Evolutionary conservation across 73 alveolate genomes (phyloP).

Genomic region (Paramecium sonneborni): DNA sequence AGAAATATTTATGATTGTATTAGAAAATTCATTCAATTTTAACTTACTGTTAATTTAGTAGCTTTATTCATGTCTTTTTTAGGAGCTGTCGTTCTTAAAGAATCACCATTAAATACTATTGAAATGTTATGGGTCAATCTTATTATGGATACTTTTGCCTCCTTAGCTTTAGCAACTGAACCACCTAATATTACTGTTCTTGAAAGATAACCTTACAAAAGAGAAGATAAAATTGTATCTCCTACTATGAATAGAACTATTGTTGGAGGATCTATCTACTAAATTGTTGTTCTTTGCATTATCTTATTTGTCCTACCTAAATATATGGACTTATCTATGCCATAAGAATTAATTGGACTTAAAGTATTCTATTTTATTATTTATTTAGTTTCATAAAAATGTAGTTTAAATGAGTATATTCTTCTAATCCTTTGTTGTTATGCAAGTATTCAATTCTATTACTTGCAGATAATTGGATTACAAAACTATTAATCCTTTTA

Average conservation of each 20-base stretch:
- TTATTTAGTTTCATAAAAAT: background rate
- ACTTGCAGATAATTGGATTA: conserved; percentile 85
- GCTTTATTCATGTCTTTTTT: conserved; percentile 82
- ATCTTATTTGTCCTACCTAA: conserved; percentile 66
- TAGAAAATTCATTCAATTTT: conserved; percentile 82
- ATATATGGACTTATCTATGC: background rate
- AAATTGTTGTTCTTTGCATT: conserved; percentile 60
- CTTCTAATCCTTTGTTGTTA: conserved; percentile 88
- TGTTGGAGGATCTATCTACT: conserved; percentile 74
- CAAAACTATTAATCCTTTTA: conserved; percentile 82
- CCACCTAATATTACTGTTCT: conserved; percentile 86
- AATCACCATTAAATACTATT: conserved; percentile 80
- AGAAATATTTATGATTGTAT: conserved; percentile 84
- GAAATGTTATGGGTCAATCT: conserved; percentile 90
- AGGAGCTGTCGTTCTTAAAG: conserved; percentile 79
- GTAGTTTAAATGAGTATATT: conserved; percentile 72
- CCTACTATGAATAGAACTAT: conserved; percentile 81
- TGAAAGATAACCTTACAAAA: conserved; percentile 78
- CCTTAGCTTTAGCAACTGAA: conserved; percentile 94
- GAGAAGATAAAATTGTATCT: conserved; percentile 79
- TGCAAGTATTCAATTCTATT: conserved; percentile 91
- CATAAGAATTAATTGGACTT: background rate
- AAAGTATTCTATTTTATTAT: background rate
- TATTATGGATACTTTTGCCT: conserved; percentile 86
- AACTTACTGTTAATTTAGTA: conserved; percentile 80